phyloP scores from a whole-genome alignment of 2,329 filamentous ascomycete species.

The Epichloe sylvatica region DNA sequence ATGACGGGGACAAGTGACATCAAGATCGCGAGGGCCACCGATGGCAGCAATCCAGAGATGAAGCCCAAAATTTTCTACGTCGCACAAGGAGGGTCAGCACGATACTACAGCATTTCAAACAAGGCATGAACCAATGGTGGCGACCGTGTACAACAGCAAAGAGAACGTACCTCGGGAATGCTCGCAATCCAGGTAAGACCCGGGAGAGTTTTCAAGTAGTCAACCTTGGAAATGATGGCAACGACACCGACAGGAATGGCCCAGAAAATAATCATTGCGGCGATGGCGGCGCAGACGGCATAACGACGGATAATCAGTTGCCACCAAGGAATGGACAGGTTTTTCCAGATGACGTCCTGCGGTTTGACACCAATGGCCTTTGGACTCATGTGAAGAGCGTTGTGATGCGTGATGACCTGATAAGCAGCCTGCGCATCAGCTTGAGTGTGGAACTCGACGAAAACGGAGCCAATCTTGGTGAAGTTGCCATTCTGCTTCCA shows the following conservation, averaged over 20 bases:
- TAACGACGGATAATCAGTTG: slow-evolving; percentile 58
- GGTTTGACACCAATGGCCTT: slow-evolving; percentile 73
- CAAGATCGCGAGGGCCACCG: slow-evolving; percentile 63
- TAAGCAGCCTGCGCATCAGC: slow-evolving; percentile 73
- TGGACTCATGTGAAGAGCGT: slow-evolving; percentile 70
- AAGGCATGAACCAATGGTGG: neutral
- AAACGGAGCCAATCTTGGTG: slow-evolving; percentile 58
- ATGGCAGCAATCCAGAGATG: slow-evolving; percentile 70
- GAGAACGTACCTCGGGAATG: slow-evolving; percentile 38
- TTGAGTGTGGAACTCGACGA: slow-evolving; percentile 79
- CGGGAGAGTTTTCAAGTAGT: slow-evolving; percentile 49
- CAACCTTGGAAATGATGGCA: slow-evolving; percentile 72
- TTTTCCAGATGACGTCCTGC: slow-evolving; percentile 73
- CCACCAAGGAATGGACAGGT: slow-evolving; percentile 56
- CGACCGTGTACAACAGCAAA: neutral
- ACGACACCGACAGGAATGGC: slow-evolving; percentile 62
- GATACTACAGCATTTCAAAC: neutral
- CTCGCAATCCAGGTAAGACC: slow-evolving; percentile 62
- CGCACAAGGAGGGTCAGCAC: neutral
- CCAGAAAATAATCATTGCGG: slow-evolving; percentile 74
- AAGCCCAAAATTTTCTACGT: slow-evolving; percentile 50
- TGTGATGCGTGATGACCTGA: slow-evolving; percentile 69
- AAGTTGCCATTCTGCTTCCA: slow-evolving; percentile 48
- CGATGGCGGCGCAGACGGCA: slow-evolving; percentile 50
- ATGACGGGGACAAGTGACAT: slow-evolving; percentile 65